Base-by-base conservation (phyloP, 163 green algal genomes). In the Volvox carteri region DNA sequence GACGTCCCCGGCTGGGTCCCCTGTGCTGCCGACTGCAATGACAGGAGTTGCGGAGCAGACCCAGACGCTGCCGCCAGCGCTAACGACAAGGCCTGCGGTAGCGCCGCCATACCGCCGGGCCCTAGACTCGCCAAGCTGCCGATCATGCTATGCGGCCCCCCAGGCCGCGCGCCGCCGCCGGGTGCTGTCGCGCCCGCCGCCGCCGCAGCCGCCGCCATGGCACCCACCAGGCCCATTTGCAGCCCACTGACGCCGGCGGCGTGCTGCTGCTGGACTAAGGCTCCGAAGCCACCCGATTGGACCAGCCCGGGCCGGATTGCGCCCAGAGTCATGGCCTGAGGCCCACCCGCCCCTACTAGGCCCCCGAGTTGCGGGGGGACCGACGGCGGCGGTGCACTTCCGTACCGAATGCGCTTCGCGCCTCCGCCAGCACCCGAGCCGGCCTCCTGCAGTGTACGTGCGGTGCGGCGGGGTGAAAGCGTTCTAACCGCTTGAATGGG, bases 71-170 rank as follows among this genome's bases (percentile, higher is more conserved):
- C 16, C 65, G 60, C 78, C 56, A 70, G 48, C 48, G 89, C 58
- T n/a, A 92, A 2, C 12, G 83, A 62, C 28, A 79, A 83, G 75
- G 81, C 73, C 65, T 44, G 46, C 21, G 68, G 75, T 4, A 84
- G 48, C 30, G 30, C 16, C 50, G 75, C 28, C 73, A 80, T 60
- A 9, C 73, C 73, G 73, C 73, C 73, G n/a, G 19, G 21, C 1
- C 42, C 73, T 8, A 80, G 73, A 16, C 70, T 39, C 70, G 70
- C 73, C 44, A 80, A 39, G 35, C 37, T 79, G 9, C 72, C 41
- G 41, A 58, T 44, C 39, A 79, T 18, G 14, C 72, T 35, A 28
- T 48, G 68, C 4, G 30, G 68, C n/a, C 67, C 67, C 2, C 41
- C 73, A 1, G 44, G 73, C 25, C 73, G 44, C 35, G 28, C 42